Evolutionary conservation across 208 protist genomes (phyloP), one percentile per base, ranked within the genome.

Genomic region (Wallacemonas sp.): DNA sequence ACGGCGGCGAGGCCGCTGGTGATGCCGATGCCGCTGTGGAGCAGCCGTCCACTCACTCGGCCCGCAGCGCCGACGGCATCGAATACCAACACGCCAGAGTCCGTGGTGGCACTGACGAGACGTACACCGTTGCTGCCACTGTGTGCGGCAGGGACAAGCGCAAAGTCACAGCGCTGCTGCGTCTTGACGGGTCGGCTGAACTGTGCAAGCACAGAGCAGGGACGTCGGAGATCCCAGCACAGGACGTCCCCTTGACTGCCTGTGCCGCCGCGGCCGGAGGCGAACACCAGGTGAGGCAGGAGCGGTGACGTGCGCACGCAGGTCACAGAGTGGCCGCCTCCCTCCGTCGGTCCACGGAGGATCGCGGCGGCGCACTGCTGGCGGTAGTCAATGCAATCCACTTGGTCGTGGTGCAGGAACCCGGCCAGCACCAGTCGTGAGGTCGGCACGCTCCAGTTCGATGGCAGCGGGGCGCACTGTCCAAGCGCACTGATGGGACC

Each of bases 351-450:
- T 24, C 78, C 66, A 32, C 68, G 71, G n/a, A 94, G 71, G 30
- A 81, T 39, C 6, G 81, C 81, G 0, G 81, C 81, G 1, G 71
- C 62, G 24, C 76, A 79, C 62, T 54, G 70, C 36, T 82, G 48
- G 17, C 85, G 78, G 22, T 72, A 67, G 63, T 94, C 89, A 19
- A 92, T 53, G 27, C 85, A 45, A 54, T 94, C 83, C 12, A 94
- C 79, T 17, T 74, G 61, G 1, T 71, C 58, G n/a, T 72, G 59
- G 24, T 80, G 74, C 36, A 80, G 61, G 65, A 73, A 92, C n/a
- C 83, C 79, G 12, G 81, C 78, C 27, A 83, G 46, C 19, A 83
- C 17, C 2, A 94, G 64, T 21, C 17, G 8, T 4, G 30, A 30
- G n/a, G 22, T 44, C 29, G 50, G 50, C 50, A 32, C 30, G 8